Evolutionary conservation across 2,329 filamentous ascomycete genomes (phyloP).

Genomic region (Ophiostoma quercus): DNA sequence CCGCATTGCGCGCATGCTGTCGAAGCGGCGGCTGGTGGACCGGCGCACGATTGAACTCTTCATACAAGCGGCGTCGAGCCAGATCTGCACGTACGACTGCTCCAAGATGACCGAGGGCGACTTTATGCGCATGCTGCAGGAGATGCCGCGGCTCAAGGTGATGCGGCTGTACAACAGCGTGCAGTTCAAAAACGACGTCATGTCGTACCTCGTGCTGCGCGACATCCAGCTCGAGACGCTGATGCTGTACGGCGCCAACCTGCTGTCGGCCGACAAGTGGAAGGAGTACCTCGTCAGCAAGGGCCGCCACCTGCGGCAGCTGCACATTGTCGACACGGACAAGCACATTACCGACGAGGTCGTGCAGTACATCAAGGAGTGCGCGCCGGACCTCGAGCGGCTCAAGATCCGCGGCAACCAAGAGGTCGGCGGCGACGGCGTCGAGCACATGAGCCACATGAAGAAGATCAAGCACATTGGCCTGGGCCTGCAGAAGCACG

Average conservation of each 20-base stretch:
- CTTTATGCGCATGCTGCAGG: slow-evolving; percentile 73
- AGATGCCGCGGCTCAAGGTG: slow-evolving; percentile 61
- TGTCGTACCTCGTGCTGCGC: slow-evolving; percentile 74
- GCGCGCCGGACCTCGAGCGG: slow-evolving; percentile 63
- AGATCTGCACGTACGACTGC: slow-evolving; percentile 53
- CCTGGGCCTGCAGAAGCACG: slow-evolving; percentile 58
- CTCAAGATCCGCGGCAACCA: slow-evolving; percentile 81
- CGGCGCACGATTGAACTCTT: slow-evolving; percentile 54
- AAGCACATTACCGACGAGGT: slow-evolving; percentile 71
- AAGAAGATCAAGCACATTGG: slow-evolving; percentile 66
- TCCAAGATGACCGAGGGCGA: slow-evolving; percentile 67
- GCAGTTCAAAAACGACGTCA: slow-evolving; percentile 79
- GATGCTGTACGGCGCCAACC: slow-evolving; percentile 77
- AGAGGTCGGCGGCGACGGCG: slow-evolving; percentile 59
- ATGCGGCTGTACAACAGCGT: slow-evolving; percentile 80
- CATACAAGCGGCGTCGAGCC: slow-evolving; percentile 47
- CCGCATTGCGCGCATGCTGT: slow-evolving; percentile 54
- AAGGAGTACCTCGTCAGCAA: slow-evolving; percentile 60
- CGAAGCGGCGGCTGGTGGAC: slow-evolving; percentile 54
- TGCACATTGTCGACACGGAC: slow-evolving; percentile 82
- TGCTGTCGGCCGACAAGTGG: slow-evolving; percentile 75
- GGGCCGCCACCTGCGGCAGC: slow-evolving; percentile 57
- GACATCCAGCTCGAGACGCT: slow-evolving; percentile 61
- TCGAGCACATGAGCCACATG: slow-evolving; percentile 60
- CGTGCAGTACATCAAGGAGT: slow-evolving; percentile 54